Evolutionary conservation across 1,284 basidiomycete genomes (phyloP), one percentile per base, ranked within the genome.

Genomic region (Sporisorium graminicola): DNA sequence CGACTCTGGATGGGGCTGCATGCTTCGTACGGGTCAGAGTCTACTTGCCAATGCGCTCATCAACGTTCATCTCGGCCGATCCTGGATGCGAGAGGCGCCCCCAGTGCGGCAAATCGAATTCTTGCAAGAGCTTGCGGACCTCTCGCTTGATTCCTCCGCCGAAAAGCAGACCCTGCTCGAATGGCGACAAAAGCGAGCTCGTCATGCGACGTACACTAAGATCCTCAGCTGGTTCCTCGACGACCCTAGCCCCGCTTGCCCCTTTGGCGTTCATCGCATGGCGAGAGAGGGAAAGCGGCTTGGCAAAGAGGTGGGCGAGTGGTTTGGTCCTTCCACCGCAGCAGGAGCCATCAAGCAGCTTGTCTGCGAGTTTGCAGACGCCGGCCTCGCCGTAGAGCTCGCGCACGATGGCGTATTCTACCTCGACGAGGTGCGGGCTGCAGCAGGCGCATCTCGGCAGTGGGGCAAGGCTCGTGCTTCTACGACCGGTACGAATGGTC

Each of bases 1-100:
- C 76, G 96, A 99, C 87, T 89, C 94, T 0, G 96, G 96, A 0
- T 99, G 96, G 96, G 96, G 96, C 0, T 99, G 96, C 86, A 98
- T 99, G 96, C 86, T 98, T 29, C 88, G 96, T 26, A 98, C 96
- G 0, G 95, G 95, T 0, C 96, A 98, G 87, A 93, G 92, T 79
- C 85, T 99, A 70, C 88, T 99, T 18, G 96, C 94, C 5, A 98
- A 95, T 79, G 91, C 95, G 0, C 87, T 98, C 24, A 86, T 95
- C 16, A 90, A 92, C 83, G 87, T 93, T 6, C 93, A 96, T 86
- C 88, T 97, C 0, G 94, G 94, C 3, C 63, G 81, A 20, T 58
- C 68, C 2, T 83, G 82, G 82, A 64, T 72, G 50, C 56, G 78
- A 42, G 63, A 60, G 16, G 29, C 65, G 5, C 52, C 71, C 14